Evolutionary conservation across 768 basidiomycete species (phyloP).

Genomic region (Pleurotus cornucopiae): DNA sequence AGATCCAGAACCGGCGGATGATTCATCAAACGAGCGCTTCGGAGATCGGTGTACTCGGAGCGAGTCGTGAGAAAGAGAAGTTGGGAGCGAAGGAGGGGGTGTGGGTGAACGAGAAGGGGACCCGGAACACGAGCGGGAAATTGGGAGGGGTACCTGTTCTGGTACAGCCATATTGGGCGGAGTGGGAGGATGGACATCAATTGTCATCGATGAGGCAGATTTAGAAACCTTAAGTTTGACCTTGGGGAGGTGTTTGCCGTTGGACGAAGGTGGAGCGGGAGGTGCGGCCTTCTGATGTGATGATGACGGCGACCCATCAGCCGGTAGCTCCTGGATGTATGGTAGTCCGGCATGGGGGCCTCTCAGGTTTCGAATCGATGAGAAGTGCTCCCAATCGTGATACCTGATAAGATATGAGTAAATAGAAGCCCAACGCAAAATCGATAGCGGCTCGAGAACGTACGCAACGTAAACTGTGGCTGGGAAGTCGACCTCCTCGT

Average conservation of each 20-base stretch:
- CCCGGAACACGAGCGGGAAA: slow-evolving; percentile 31
- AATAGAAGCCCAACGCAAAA: slow-evolving; percentile 7
- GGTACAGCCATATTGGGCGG: slow-evolving; percentile 15
- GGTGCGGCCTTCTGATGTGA: slow-evolving; percentile 19
- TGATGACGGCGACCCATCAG: slow-evolving; percentile 20
- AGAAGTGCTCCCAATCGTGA: slow-evolving; percentile 95
- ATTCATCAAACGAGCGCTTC: slow-evolving; percentile 60
- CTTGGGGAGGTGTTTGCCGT: slow-evolving; percentile 18
- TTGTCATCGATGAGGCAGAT: not conserved
- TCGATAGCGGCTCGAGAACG: slow-evolving; percentile 27
- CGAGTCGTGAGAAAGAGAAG: slow-evolving; percentile 12
- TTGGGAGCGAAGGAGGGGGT: slow-evolving; percentile 17
- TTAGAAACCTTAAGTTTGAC: slow-evolving; percentile 4
- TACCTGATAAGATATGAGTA: slow-evolving; percentile 42
- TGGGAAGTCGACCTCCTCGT: slow-evolving; percentile 20
- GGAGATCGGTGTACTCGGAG: slow-evolving; percentile 44
- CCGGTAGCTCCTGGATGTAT: slow-evolving; percentile 47
- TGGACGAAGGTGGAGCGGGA: not conserved
- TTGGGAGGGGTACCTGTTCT: slow-evolving; percentile 29
- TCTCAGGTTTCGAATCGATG: slow-evolving; percentile 81
- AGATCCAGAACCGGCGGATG: slow-evolving; percentile 14
- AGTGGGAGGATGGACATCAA: slow-evolving; percentile 14
- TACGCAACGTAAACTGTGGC: slow-evolving; percentile 79
- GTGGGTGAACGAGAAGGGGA: slow-evolving; percentile 11
- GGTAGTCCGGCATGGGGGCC: slow-evolving; percentile 83